phyloP scores from a whole-genome alignment of 2,329 filamentous ascomycete species.

The Phialophora expanda region DNA sequence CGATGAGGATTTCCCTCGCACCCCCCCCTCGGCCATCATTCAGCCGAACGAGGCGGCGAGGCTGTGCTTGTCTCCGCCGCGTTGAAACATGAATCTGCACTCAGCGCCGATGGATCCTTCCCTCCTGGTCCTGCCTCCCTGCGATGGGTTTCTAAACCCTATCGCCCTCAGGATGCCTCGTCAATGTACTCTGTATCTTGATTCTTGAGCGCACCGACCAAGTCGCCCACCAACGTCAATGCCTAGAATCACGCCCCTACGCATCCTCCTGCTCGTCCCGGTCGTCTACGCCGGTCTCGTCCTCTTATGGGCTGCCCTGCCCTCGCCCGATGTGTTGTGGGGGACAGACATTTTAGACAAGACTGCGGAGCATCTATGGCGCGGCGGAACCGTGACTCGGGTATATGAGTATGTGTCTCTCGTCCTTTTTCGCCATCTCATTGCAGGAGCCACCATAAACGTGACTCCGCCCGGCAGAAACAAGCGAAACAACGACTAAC shows the following conservation, averaged over 20 bases:
- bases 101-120: background rate
- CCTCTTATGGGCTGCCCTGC: background rate
- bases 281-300: background rate
- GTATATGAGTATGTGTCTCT: constrained; percentile 1
- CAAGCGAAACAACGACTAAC: background rate
- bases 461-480: background rate
- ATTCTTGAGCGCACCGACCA: background rate
- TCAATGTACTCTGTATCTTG: background rate
- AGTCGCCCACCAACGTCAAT: background rate
- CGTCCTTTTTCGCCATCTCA: background rate
- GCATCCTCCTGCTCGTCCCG: background rate
- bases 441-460: background rate
- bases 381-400: background rate
- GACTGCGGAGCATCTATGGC: background rate
- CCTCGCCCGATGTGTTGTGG: constrained; percentile 1
- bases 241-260: background rate
- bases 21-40: background rate
- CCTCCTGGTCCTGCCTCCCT: background rate
- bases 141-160: background rate
- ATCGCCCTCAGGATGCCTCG: background rate
- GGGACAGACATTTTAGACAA: background rate
- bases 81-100: background rate
- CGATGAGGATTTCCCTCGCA: background rate
- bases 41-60: background rate
- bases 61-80: background rate